Percentiles rank a stretch among this genome's conserved stretches.
These are phyloP conservation scores for Ilyonectria robusta DNA, from an alignment of 2,329 filamentous ascomycete genomes.

Conservation along the genomic window DNA sequence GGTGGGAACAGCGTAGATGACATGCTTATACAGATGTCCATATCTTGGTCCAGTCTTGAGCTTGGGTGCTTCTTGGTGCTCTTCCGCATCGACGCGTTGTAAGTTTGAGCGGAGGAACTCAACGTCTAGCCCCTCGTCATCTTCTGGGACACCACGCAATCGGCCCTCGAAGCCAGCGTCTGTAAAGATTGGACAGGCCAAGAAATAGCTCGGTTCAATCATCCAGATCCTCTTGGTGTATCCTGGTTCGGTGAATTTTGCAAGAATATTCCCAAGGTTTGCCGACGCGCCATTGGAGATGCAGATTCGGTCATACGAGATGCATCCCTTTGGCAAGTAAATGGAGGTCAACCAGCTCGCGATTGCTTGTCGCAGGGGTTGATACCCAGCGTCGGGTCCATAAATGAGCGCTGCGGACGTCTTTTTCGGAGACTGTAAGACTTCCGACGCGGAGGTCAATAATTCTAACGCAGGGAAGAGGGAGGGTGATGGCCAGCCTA, in stretches of 20 bases:
- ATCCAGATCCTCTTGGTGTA: slow-evolving; percentile 75
- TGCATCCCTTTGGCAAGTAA: slow-evolving; percentile 7
- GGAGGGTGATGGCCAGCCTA: slow-evolving; percentile 19
- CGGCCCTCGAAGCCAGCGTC: slow-evolving; percentile 71
- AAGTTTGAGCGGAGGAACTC: slow-evolving; percentile 27
- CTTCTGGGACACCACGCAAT: slow-evolving; percentile 71
- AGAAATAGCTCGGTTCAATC: slow-evolving; percentile 73
- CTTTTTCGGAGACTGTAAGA: slow-evolving; percentile 13
- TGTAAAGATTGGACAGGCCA: slow-evolving; percentile 73
- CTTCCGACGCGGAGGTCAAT: background rate
- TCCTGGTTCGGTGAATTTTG: slow-evolving; percentile 69
- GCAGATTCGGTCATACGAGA: slow-evolving; percentile 26
- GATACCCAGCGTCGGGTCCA: slow-evolving; percentile 33
- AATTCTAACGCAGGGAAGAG: slow-evolving; percentile 2
- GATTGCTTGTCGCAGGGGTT: slow-evolving; percentile 31
- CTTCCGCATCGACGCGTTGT: background rate
- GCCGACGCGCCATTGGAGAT: slow-evolving; percentile 34
- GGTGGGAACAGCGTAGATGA: slow-evolving; percentile 78
- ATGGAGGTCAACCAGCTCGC: slow-evolving; percentile 29
- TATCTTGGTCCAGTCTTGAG: slow-evolving; percentile 16
- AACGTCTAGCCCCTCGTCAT: slow-evolving; percentile 54
- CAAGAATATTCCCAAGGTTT: slow-evolving; percentile 29
- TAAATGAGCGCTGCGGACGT: slow-evolving; percentile 31
- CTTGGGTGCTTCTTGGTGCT: background rate
- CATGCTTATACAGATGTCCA: slow-evolving; percentile 73